phyloP scores from a whole-genome alignment of 2,329 filamentous ascomycete genomes.

The Cercospora brassicicola region DNA sequence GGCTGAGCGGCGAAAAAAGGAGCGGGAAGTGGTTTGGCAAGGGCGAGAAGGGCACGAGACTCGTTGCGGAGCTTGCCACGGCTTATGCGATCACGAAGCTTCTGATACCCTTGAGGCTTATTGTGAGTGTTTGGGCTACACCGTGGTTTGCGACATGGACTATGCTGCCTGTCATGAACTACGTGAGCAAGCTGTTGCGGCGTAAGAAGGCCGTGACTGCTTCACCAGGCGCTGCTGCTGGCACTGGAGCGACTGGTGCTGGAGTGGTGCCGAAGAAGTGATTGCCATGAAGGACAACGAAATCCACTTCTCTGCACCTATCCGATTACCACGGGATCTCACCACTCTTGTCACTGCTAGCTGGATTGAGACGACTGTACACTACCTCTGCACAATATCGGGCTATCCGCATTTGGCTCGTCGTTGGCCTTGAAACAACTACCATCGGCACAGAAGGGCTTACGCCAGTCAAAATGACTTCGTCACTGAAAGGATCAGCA shows the following conservation, averaged over 20 bases:
- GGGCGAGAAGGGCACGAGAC: conserved; percentile 51
- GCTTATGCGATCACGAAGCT: conserved; percentile 90
- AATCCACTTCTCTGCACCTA: not conserved
- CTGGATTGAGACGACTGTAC: not conserved
- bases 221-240: conserved; percentile 30
- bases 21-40: conserved; percentile 42
- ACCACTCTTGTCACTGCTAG: not conserved
- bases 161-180: conserved; percentile 50
- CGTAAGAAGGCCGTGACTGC: conserved; percentile 20
- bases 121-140: conserved; percentile 80
- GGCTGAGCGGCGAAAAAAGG: conserved; percentile 60
- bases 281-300: not conserved
- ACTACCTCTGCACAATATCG: not conserved
- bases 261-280: conserved; percentile 35
- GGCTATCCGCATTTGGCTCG: not conserved
- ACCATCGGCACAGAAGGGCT: not conserved
- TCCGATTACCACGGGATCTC: not conserved
- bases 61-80: conserved; percentile 70
- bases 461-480: not conserved
- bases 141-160: conserved; percentile 82
- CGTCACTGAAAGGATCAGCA: not conserved
- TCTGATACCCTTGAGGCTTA: conserved; percentile 73
- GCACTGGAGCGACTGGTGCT: conserved; percentile 39
- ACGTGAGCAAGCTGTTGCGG: conserved; percentile 44
- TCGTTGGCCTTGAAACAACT: not conserved